These are phyloP conservation scores for Chenopodium album DNA, from an alignment of 148 eudicot genomes.

Conservation along the genomic window DNA sequence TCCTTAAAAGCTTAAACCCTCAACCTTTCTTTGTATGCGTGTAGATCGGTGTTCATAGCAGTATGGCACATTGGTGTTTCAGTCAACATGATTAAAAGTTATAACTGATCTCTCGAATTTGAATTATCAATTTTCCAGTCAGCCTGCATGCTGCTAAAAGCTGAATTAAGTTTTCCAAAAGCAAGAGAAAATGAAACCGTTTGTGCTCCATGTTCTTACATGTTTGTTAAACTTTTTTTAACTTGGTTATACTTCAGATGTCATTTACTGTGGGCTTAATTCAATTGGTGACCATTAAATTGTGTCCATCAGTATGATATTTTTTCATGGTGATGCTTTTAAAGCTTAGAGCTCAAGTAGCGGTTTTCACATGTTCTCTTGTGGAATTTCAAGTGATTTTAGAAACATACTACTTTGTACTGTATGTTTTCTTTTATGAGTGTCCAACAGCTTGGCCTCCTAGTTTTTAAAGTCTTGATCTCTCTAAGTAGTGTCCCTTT, in stretches of 20 bases:
- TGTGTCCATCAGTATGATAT: neutral
- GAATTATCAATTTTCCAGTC: too few relatives aligned
- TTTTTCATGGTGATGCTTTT: neutral
- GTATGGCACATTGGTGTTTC: neutral
- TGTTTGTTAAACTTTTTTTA: neutral
- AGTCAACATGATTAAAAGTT: neutral
- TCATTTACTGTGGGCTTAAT: neutral
- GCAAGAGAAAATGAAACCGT: neutral
- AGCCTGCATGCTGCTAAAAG: neutral
- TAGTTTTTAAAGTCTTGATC: neutral
- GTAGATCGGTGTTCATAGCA: neutral
- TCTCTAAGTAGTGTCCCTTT: neutral
- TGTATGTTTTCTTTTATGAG: neutral
- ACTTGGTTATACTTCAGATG: neutral
- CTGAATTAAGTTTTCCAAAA: neutral
- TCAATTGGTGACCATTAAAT: neutral
- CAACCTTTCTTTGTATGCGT: neutral
- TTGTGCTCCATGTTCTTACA: neutral
- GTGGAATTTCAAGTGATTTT: neutral
- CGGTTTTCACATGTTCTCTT: neutral
- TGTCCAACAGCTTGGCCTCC: neutral
- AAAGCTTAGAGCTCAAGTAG: neutral
- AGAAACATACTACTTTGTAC: neutral
- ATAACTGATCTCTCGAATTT: neutral
- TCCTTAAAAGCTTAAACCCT: neutral